Base-by-base conservation (phyloP, 345 rosid species). In the Punica granatum region DNA sequence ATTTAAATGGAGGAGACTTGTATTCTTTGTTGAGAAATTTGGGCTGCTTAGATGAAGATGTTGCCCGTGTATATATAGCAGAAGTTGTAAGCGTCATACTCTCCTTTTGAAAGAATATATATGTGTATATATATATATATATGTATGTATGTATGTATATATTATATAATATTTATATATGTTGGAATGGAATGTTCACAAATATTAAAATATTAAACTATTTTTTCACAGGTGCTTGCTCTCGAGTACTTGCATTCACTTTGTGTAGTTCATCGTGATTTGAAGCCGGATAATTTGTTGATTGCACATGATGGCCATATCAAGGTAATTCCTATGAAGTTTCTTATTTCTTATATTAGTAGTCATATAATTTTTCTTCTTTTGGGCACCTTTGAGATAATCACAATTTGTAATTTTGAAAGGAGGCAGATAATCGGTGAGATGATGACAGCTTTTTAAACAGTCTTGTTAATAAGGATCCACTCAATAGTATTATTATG, bases 261-360 rank as follows among this genome's bases (percentile, higher is more conserved):
- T 73, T 84, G 84, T 59, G 95, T 94, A 70, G 96, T 94, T 85
- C 99, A 94, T 78, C 95, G 99, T 79, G 99, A 94, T 83, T 72
- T 94, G 88, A 91, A 94, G 88, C 98, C 99, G 37, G 99, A 94
- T 82, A 94, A 94, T 83, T 78, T 94, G 79, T 81, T 91, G 83
- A 94, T 94, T 72, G 98, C 98, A 21, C 99, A 94, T 69, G 99
- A 94, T 84, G 99, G 99, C 68, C 99, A 94, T 77, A 88, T 89
- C 76, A 91, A 94, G 97, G 99, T 93, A n/a, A n/a, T 87, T 67
- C 61, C 26, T 21, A 41, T 26, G 30, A 37, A 58, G 46, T 68
- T 64, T 37, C 65, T 26, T 26, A 19, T 33, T 23, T 26, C 25
- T 18, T 56, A 56, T 56, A 53, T 7, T 5, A 25, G 14, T 56